Evolutionary conservation across 768 basidiomycete genomes (phyloP), one percentile per base, ranked within the genome.

Genomic region (Lactifluus subvellereus): DNA sequence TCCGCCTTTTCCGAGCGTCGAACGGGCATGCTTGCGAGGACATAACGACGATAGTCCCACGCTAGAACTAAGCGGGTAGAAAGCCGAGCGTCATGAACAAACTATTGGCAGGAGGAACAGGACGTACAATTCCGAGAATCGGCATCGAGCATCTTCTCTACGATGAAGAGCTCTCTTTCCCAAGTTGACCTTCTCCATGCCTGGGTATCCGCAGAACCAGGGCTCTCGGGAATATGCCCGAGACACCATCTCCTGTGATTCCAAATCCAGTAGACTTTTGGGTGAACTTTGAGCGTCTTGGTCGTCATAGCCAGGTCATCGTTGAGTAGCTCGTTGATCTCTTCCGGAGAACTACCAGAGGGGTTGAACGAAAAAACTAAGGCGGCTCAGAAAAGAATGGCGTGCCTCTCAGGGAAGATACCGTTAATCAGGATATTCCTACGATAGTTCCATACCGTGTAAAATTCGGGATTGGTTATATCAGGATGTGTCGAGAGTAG

Each of bases 191-290:
- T 84, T 69, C 82, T 85, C 95, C 94, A 98, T n/a, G 78, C 81
- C 54, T 80, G 68, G 10, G 73, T 70, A 57, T 83, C 79, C 1
- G 72, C 74, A n/a, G 78, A 77, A 0, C 73, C 74, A 0, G 92
- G 91, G 1, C 86, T 89, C 57, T 81, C 78, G 0, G 96, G 95
- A 11, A 96, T 82, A 58, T 88, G 84, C 72, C 89, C 88, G 2
- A 99, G 82, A 70, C 95, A 95, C 97, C 97, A 98, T 69, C 87
- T 79, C 43, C 97, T 85, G 70, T 99, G 94, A 71, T 94, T 98
- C 97, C 97, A 99, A 68, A 98, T 94, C 88, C 91, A 94, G 72
- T 99, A 99, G 20, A 97, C 87, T 72, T 98, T 99, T 14, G 97
- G 97, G 71, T 95, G 85, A 9, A 81, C 78, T 69, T 90, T 88